A percentile compares a stretch with the other conserved stretches of the same genome.
Conservation (phyloP, 2,329 filamentous ascomycete genomes). For the Myriosclerotinia curreyana region DNA sequence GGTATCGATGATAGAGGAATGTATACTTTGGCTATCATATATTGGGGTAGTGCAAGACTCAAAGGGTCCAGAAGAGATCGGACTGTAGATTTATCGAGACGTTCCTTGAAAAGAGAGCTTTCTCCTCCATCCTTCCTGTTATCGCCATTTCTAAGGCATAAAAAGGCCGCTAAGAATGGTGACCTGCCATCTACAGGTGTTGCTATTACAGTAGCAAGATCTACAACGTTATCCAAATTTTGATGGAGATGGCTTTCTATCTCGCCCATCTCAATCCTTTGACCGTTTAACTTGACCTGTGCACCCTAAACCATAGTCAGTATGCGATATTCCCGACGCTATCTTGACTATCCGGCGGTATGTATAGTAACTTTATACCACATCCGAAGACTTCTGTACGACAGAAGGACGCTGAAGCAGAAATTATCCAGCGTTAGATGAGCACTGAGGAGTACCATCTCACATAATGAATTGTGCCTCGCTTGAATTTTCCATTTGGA, state of each 20-base stretch:
- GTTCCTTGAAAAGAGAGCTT: neutral
- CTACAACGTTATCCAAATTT: constrained; percentile 1
- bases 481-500: no score
- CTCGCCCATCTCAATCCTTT: constrained; percentile 62
- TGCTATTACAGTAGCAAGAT: constrained; percentile 4
- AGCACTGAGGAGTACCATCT: neutral
- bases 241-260: constrained; percentile 43
- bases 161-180: constrained; percentile 9
- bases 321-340: neutral
- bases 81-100: constrained; percentile 2
- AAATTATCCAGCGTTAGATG: neutral
- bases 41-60: constrained; percentile 27
- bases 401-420: no score
- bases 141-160: neutral
- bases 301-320: constrained; percentile 5
- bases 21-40: constrained; percentile 40
- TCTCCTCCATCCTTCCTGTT: neutral
- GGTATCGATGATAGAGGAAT: constrained; percentile 37
- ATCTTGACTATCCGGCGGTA: neutral
- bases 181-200: constrained; percentile 4
- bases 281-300: constrained; percentile 63
- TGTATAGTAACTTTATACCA: neutral
- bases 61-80: neutral
- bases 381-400: no score
- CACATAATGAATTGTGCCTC: no score